phyloP scores from a whole-genome alignment of 371 early-diverging fungal species.

The Saksenaea vasiformis region DNA sequence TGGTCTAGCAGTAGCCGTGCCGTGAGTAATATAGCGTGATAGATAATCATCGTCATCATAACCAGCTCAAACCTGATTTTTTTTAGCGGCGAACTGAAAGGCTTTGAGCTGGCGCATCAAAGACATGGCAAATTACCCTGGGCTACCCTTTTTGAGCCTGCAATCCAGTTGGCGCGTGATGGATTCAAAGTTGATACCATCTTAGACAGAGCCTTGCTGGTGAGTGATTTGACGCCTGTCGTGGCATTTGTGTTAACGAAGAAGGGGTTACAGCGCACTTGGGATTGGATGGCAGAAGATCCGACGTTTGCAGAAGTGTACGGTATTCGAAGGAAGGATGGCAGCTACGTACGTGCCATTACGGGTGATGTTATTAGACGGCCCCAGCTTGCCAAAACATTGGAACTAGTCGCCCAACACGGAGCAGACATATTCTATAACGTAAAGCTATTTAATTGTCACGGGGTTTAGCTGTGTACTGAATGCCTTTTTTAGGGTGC shows the following conservation, averaged over 20 bases:
- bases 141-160: conserved; percentile 81
- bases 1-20: conserved; percentile 87
- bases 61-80: background rate
- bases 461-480: background rate
- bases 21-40: conserved; percentile 46
- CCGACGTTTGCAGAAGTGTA: conserved; percentile 57
- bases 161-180: conserved; percentile 76
- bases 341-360: conserved; percentile 14
- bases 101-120: conserved; percentile 83
- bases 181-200: conserved; percentile 74
- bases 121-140: conserved; percentile 86
- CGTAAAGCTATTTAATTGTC: conserved; percentile 22
- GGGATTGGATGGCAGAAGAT: conserved; percentile 34
- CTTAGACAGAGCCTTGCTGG: conserved; percentile 59
- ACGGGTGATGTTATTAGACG: conserved; percentile 80
- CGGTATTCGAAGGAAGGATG: conserved; percentile 67
- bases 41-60: background rate
- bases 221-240: conserved; percentile 50
- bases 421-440: conserved; percentile 89
- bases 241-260: conserved; percentile 24
- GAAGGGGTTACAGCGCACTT: background rate
- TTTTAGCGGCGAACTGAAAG: conserved; percentile 83
- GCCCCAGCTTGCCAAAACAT: conserved; percentile 75
- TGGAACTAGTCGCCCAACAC: conserved; percentile 77
- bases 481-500: conserved; percentile 49